Evolutionary conservation across 371 early-diverging fungal species (phyloP).

Genomic region (Mortierella sp.): DNA sequence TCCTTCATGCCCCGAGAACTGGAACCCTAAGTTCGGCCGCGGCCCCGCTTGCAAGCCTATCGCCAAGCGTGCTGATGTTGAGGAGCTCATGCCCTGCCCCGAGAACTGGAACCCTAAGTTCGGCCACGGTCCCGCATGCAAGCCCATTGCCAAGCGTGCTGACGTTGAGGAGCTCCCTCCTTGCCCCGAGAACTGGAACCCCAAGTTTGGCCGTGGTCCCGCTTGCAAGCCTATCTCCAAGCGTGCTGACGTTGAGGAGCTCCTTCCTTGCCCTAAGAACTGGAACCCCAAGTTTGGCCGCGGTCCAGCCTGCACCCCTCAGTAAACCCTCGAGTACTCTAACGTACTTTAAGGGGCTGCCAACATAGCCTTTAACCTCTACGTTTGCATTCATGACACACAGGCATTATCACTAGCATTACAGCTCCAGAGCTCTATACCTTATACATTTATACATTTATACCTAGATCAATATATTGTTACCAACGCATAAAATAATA

Average conservation of each 20-base stretch:
- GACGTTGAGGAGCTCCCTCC: not conserved
- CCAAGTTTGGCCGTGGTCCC: not conserved
- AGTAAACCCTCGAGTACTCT: not conserved
- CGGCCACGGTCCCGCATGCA: conserved; percentile 12
- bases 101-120: conserved; percentile 8
- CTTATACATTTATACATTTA: too few relatives aligned
- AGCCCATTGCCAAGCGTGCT: not conserved
- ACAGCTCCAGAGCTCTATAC: too few relatives aligned
- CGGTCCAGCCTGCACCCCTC: not conserved
- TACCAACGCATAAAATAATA: too few relatives aligned
- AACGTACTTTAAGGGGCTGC: too few relatives aligned
- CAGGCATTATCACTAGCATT: too few relatives aligned
- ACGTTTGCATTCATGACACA: too few relatives aligned
- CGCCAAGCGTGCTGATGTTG: not conserved
- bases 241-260: not conserved
- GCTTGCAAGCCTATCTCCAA: not conserved
- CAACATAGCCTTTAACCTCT: too few relatives aligned
- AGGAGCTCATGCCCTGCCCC: not conserved
- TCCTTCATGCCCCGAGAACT: not conserved
- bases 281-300: not conserved
- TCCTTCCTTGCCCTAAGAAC: not conserved
- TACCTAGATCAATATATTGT: too few relatives aligned
- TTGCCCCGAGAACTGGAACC: conserved; percentile 13
- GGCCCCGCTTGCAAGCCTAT: not conserved
- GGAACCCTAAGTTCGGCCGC: not conserved